Percentiles rank a stretch among this genome's conserved stretches.
phyloP scores from a whole-genome alignment of 768 basidiomycete species.

The Psilocybe cubensis region DNA sequence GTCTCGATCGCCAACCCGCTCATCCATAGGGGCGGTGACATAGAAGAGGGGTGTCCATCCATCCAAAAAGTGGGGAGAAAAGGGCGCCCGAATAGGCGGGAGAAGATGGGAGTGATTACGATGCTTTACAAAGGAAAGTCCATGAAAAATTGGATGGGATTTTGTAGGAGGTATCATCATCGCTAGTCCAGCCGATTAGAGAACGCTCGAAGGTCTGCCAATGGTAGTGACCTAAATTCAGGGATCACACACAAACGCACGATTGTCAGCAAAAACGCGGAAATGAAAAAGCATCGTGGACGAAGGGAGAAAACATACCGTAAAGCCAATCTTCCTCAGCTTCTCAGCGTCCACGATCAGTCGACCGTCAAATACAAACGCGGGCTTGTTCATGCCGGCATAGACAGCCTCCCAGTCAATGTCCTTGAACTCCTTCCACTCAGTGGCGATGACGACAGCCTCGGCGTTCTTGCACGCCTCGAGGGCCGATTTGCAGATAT shows the following conservation, averaged over 20 bases:
- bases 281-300: constrained; percentile 24
- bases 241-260: not conserved
- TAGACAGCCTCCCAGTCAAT: constrained; percentile 93
- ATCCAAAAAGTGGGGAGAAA: not conserved
- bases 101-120: not conserved
- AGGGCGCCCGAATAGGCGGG: not conserved
- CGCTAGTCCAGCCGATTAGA: not conserved
- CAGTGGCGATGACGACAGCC: constrained; percentile 94
- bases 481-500: constrained; percentile 72
- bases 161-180: constrained; percentile 2
- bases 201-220: constrained; percentile 22
- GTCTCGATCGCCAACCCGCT: not conserved
- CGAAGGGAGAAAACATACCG: constrained; percentile 41
- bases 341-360: constrained; percentile 82
- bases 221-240: constrained; percentile 32
- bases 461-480: constrained; percentile 91
- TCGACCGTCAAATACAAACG: constrained; percentile 95
- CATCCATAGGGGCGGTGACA: not conserved
- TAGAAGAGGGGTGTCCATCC: not conserved
- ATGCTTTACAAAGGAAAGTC: not conserved
- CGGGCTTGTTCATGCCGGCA: constrained; percentile 93
- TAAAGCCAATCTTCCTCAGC: constrained; percentile 89
- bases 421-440: constrained; percentile 95
- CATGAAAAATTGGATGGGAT: not conserved
- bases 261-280: not conserved